Conservation (phyloP, 768 basidiomycete genomes). For the Filobasidium floriforme region DNA sequence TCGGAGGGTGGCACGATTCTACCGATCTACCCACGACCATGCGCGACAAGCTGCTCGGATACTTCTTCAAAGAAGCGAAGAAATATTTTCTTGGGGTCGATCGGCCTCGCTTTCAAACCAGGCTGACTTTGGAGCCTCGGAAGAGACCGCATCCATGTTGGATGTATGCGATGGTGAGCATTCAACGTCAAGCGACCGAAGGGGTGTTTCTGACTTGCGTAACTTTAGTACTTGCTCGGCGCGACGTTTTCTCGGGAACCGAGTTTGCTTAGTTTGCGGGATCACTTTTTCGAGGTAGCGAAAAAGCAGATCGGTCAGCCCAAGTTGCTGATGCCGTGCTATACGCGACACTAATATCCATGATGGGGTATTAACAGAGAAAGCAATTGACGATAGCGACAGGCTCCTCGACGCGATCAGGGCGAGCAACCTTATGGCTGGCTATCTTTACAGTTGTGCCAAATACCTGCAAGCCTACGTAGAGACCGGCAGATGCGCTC, state of each 20-base stretch:
- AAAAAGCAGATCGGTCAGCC: constrained; percentile 22
- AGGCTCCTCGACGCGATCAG: constrained; percentile 26
- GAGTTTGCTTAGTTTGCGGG: constrained; percentile 20
- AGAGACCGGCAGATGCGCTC: neutral
- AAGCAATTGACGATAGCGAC: constrained; percentile 21
- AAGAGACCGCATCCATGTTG: constrained; percentile 31
- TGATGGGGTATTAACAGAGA: neutral
- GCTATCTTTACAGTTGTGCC: constrained; percentile 18
- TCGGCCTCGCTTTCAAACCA: constrained; percentile 15
- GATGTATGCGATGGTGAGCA: constrained; percentile 27
- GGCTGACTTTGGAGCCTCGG: constrained; percentile 23
- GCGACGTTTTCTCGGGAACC: constrained; percentile 20
- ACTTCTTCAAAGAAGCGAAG: constrained; percentile 23
- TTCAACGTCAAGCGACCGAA: neutral
- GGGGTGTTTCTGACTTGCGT: neutral
- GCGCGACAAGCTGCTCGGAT: constrained; percentile 27
- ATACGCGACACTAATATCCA: neutral
- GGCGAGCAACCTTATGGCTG: constrained; percentile 22
- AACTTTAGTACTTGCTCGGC: constrained; percentile 23
- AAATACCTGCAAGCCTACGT: constrained; percentile 23
- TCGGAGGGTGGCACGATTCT: constrained; percentile 29
- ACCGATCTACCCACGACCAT: constrained; percentile 26
- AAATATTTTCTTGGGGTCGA: constrained; percentile 18
- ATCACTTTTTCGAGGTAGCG: constrained; percentile 27
- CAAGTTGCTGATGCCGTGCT: neutral